Evolutionary conservation across 1,284 basidiomycete genomes (phyloP).

Genomic region (Ustilago hordei): DNA sequence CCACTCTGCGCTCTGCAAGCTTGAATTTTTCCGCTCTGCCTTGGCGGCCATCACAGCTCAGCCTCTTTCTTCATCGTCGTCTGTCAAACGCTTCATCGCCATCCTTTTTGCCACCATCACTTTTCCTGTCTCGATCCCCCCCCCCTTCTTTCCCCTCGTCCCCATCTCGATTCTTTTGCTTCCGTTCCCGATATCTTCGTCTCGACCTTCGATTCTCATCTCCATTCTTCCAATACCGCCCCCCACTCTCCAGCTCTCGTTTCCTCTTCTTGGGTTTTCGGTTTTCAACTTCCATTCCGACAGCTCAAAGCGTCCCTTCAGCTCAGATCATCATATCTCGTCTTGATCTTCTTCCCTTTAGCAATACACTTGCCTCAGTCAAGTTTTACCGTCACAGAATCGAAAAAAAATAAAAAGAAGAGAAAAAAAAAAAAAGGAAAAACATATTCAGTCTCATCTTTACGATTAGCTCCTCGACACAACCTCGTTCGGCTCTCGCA

Average conservation of each 20-base stretch:
- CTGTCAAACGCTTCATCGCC: conserved; percentile 5
- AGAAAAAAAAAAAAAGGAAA: conserved; percentile 8
- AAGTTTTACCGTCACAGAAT: background rate
- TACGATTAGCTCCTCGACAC: background rate
- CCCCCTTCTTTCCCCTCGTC: background rate
- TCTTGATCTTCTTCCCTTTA: background rate
- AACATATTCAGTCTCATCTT: background rate
- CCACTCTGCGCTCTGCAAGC: conserved; percentile 1
- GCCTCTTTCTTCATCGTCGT: conserved; percentile 12
- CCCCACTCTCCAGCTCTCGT: background rate
- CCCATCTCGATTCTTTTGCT: conserved; percentile 5
- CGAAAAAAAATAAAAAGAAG: background rate
- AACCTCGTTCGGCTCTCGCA: background rate
- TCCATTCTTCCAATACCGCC: background rate
- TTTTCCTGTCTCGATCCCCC: conserved; percentile 9
- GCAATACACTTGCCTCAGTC: background rate
- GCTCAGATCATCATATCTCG: background rate
- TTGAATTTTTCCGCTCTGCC: background rate
- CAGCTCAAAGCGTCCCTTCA: background rate
- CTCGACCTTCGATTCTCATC: conserved; percentile 1
- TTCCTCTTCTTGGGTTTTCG: conserved; percentile 5
- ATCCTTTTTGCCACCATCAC: conserved; percentile 25
- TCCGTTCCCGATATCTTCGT: conserved; percentile 3
- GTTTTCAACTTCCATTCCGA: conserved; percentile 1
- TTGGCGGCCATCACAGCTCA: background rate